phyloP scores from a whole-genome alignment of 2,329 filamentous ascomycete species.

The Colletotrichum sp. region DNA sequence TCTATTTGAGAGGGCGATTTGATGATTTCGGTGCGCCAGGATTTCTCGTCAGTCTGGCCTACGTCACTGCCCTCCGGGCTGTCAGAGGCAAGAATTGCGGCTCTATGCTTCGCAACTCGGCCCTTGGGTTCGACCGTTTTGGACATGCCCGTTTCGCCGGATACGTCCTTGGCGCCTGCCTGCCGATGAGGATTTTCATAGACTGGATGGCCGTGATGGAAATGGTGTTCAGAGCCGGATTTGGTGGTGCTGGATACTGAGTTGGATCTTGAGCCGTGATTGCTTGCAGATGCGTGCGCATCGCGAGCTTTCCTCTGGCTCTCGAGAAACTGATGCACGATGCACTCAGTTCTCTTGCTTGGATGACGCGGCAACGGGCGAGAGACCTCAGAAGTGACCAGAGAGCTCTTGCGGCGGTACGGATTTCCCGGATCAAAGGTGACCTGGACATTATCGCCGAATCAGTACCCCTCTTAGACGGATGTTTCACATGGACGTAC shows the following conservation, averaged over 20 bases:
- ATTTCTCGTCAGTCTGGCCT: conserved; percentile 62
- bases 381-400: conserved; percentile 56
- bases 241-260: conserved; percentile 13
- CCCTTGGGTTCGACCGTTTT: conserved; percentile 40
- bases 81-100: conserved; percentile 60
- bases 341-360: conserved; percentile 58
- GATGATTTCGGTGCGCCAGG: conserved; percentile 56
- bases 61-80: conserved; percentile 45
- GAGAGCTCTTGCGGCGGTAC: conserved; percentile 70
- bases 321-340: conserved; percentile 70
- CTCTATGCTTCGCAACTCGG: conserved; percentile 65
- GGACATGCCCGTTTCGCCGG: conserved; percentile 30
- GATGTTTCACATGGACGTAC: conserved; percentile 34
- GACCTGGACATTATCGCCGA: conserved; percentile 46
- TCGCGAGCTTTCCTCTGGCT: conserved; percentile 49
- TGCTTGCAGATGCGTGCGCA: conserved; percentile 24
- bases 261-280: conserved; percentile 25
- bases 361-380: conserved; percentile 38
- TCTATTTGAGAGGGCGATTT: conserved; percentile 47
- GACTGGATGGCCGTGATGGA: conserved; percentile 32
- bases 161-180: conserved; percentile 24
- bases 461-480: neutral
- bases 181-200: conserved; percentile 24
- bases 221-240: conserved; percentile 5
- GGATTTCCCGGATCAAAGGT: conserved; percentile 66